phyloP scores from a whole-genome alignment of 345 rosid genomes.

The Bruguiera gymnorhiza region DNA sequence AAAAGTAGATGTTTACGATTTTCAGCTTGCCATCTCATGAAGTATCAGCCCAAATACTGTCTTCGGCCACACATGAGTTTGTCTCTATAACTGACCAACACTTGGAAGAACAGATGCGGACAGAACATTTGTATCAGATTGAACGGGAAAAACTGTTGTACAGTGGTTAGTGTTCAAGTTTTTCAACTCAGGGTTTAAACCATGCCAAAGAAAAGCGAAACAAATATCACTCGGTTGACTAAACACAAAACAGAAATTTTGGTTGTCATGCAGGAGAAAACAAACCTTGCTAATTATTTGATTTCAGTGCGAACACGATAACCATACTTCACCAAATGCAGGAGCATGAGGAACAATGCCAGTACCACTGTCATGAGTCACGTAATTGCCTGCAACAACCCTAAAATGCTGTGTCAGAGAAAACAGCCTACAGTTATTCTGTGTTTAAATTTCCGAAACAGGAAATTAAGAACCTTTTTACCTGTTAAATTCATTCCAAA shows the following conservation, averaged over 20 bases:
- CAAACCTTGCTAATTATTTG: constrained; percentile 68
- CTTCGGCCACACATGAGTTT: too few relatives aligned
- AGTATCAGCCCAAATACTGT: too few relatives aligned
- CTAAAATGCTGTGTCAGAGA: constrained; percentile 63
- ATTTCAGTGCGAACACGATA: constrained; percentile 82
- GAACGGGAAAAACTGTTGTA: not conserved
- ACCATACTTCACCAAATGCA: constrained; percentile 97
- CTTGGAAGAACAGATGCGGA: not conserved
- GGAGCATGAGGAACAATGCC: constrained; percentile 97
- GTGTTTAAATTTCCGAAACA: not conserved
- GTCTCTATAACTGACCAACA: too few relatives aligned
- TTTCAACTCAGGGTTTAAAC: not conserved
- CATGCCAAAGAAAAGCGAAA: not conserved
- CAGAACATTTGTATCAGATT: not conserved
- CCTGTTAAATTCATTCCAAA: not conserved
- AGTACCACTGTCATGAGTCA: constrained; percentile 91
- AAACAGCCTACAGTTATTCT: not conserved
- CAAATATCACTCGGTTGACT: not conserved
- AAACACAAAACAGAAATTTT: not conserved
- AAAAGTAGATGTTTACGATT: too few relatives aligned
- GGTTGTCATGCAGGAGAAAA: not conserved
- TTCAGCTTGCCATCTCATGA: too few relatives aligned
- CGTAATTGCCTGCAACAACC: constrained; percentile 87
- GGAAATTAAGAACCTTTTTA: not conserved
- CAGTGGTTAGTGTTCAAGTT: not conserved